A percentile compares a stretch with the other conserved stretches of the same genome.
Conservation (phyloP, 257 asterid genomes). For the Solanum tarapatanum region DNA sequence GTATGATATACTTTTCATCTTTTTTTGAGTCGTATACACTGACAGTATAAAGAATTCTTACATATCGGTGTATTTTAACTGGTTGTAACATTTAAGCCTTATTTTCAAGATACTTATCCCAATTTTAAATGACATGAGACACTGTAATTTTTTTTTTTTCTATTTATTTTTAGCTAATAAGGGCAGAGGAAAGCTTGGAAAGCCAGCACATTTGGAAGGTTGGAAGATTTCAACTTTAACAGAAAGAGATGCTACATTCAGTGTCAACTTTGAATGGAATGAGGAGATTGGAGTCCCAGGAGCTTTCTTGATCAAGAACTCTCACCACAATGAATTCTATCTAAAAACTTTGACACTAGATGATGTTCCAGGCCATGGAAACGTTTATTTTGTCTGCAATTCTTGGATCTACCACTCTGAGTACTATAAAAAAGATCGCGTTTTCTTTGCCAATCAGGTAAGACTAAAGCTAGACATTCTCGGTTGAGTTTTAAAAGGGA, state of each 20-base stretch:
- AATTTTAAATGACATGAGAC: background rate
- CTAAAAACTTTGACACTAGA: constrained; percentile 25
- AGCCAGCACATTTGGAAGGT: constrained; percentile 9
- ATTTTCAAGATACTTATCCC: background rate
- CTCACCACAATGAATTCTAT: constrained; percentile 20
- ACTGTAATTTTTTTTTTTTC: background rate
- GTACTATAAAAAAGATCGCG: constrained; percentile 9
- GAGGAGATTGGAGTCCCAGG: constrained; percentile 25
- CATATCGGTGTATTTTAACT: background rate
- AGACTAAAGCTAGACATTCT: background rate
- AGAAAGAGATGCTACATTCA: constrained; percentile 12
- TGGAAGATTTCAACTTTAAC: background rate
- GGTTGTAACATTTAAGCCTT: background rate
- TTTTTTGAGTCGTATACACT: background rate
- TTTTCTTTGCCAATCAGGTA: constrained; percentile 31
- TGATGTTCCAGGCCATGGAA: constrained; percentile 8
- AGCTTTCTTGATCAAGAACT: constrained; percentile 18
- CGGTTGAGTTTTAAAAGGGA: background rate
- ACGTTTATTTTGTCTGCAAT: constrained; percentile 15
- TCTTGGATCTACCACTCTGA: constrained; percentile 27
- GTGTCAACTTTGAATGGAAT: constrained; percentile 11
- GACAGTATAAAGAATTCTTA: background rate
- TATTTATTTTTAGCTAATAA: background rate
- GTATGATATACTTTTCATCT: background rate
- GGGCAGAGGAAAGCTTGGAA: constrained; percentile 8